A percentile compares a stretch with the other conserved stretches of the same genome.
Evolutionary conservation across 371 early-diverging fungal genomes (phyloP).

Genomic region (Apophysomyces trapeziformis): DNA sequence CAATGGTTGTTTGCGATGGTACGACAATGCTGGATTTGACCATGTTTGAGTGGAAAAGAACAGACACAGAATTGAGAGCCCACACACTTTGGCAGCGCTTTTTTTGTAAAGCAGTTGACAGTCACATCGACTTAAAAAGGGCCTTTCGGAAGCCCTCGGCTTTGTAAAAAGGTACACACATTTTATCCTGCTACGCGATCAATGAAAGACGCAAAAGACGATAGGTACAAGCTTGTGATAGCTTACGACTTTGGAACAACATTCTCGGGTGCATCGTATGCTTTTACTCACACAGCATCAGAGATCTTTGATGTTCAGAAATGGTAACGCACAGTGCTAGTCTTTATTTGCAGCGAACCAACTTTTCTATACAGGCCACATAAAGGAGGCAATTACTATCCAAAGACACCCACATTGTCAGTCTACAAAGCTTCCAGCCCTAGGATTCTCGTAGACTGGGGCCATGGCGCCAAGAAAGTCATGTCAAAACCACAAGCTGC

Average conservation of each 20-base stretch:
- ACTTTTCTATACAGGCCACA: constrained; percentile 45
- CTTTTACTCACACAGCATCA: constrained; percentile 51
- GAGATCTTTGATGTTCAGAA: constrained; percentile 61
- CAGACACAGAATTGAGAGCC: neutral
- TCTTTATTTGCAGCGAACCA: neutral
- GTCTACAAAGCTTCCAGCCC: constrained; percentile 46
- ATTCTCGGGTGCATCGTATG: constrained; percentile 63
- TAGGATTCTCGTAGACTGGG: constrained; percentile 48
- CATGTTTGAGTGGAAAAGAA: constrained; percentile 12
- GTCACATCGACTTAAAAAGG: too few species aligned
- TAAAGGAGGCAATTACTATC: constrained; percentile 54
- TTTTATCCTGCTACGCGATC: neutral
- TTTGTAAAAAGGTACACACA: neutral
- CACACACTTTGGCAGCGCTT: neutral
- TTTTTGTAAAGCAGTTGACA: neutral
- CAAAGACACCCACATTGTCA: constrained; percentile 55
- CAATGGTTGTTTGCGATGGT: constrained; percentile 20
- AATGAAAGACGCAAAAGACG: constrained; percentile 14
- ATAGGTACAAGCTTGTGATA: constrained; percentile 49
- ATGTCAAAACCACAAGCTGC: constrained; percentile 53
- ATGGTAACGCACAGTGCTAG: constrained; percentile 39
- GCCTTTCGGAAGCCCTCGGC: neutral
- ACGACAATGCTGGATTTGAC: constrained; percentile 42
- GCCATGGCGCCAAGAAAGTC: constrained; percentile 54
- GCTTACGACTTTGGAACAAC: constrained; percentile 59